Conservation (phyloP, 2,329 filamentous ascomycete genomes). For the Clonostachys rosea region DNA sequence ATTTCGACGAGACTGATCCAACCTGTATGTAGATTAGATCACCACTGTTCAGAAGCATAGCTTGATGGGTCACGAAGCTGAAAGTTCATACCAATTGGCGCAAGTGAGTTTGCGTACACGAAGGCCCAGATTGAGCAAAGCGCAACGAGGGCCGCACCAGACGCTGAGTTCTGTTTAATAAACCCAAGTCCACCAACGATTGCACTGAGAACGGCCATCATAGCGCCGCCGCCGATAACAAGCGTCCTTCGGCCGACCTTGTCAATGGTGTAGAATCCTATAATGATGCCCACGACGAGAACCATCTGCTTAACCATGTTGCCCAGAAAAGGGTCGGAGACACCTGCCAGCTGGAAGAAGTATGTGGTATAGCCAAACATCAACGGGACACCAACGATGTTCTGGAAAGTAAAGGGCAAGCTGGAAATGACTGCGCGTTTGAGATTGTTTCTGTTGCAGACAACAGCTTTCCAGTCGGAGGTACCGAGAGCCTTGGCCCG, state of each 20-base stretch:
- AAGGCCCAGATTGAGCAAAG: neutral
- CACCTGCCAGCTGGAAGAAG: conserved; percentile 12
- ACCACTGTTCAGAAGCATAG: too few relatives aligned
- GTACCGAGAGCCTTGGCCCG: neutral
- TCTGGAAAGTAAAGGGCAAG: conserved; percentile 11
- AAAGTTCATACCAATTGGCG: neutral
- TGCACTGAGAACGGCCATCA: too few relatives aligned
- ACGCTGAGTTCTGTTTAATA: neutral
- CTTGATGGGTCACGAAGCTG: too few relatives aligned
- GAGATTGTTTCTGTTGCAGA: conserved; percentile 5
- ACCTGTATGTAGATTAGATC: too few relatives aligned
- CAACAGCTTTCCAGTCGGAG: conserved; percentile 4
- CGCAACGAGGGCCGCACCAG: conserved; percentile 5
- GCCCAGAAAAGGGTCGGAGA: conserved; percentile 12
- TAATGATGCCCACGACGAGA: conserved; percentile 7
- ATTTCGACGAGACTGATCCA: neutral
- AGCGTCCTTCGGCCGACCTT: conserved; percentile 6
- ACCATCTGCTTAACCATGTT: conserved; percentile 6
- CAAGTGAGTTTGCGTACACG: too few relatives aligned
- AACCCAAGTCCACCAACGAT: neutral
- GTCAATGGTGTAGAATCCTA: conserved; percentile 9
- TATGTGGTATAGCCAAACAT: conserved; percentile 14
- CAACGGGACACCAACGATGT: conserved; percentile 11
- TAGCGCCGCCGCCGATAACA: too few relatives aligned
- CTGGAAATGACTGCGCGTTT: conserved; percentile 11